phyloP scores from a whole-genome alignment of 2,329 filamentous ascomycete genomes.

The Pyrenochaeta sp. region DNA sequence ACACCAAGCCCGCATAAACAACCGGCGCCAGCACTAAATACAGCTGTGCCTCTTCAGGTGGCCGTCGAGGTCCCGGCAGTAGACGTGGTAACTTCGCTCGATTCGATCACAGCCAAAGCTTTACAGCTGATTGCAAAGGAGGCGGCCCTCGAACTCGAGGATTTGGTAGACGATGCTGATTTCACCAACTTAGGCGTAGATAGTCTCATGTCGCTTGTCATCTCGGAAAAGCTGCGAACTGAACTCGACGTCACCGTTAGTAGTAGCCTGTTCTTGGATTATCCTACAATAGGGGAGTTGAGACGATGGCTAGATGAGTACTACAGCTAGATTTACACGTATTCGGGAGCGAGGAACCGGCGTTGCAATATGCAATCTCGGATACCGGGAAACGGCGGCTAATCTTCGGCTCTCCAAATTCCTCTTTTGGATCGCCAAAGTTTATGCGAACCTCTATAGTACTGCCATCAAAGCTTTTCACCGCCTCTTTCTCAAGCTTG shows the following conservation, averaged over 20 bases:
- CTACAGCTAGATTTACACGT: slow-evolving; percentile 14
- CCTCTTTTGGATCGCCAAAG: no score
- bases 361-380: no score
- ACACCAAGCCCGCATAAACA: background rate
- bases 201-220: slow-evolving; percentile 31
- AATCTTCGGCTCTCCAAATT: no score
- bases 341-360: no score
- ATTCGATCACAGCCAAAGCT: slow-evolving; percentile 15
- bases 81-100: background rate
- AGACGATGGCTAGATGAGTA: slow-evolving; percentile 25
- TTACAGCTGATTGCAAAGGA: slow-evolving; percentile 30
- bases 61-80: background rate
- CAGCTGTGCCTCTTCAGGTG: background rate
- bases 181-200: slow-evolving; percentile 41
- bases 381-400: no score
- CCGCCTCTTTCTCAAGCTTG: no score
- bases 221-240: slow-evolving; percentile 32
- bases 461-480: no score
- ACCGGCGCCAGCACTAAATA: background rate
- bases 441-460: no score
- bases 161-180: slow-evolving; percentile 27
- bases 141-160: slow-evolving; percentile 18
- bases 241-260: slow-evolving; percentile 23
- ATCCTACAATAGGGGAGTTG: slow-evolving; percentile 32
- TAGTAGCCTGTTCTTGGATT: slow-evolving; percentile 32